Base-by-base conservation (phyloP, 2,329 filamentous ascomycete genomes). In the Paraphoma chrysanthemicola region DNA sequence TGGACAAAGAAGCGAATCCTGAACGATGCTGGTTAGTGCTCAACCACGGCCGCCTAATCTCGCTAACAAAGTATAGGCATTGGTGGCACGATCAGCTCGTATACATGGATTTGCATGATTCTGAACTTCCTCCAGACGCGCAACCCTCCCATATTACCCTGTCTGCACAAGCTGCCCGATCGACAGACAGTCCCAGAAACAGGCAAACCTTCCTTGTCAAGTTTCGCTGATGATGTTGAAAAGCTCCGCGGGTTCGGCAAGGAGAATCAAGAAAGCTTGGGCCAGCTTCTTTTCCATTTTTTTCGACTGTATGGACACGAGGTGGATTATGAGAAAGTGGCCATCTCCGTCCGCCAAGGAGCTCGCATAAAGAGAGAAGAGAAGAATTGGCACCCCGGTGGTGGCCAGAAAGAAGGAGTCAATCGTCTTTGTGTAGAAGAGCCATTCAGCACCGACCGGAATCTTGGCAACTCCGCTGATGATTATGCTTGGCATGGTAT, bases 41-140 rank as follows among this genome's bases (percentile, higher is more conserved):
- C 28, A n/a, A 10, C n/a, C 41, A 33, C 10, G 36, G 28, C 45
- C 18, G 51, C 64, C 44, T 2, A 18, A 14, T 18, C 38, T 12
- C 51, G 17, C 73, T 64, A 48, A 64, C 57, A 51, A 11, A 1
- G 11, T 10, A 14, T 36, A 64, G 96, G 95, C 91, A 56, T 92
- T 93, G 73, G 95, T 60, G 93, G 92, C 54, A 99, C 95, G 6
- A 83, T 99, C 57, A 98, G 94, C 77, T 99, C 95, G 16, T 99
- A 99, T 74, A 97, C 95, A 18, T 99, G 95, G 95, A 98, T 98
- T 74, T 99, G 95, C 78, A 87, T 99, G 83, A 96, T 98, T 65
- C 90, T 99, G 73, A 96, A 93, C 66, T 99, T 98, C 72, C 84
- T 99, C 28, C 95, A 99, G 78, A 90, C 92, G 49, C 88, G 93